Base-by-base conservation (phyloP, 768 basidiomycete species). In the Lentinula sp. region DNA sequence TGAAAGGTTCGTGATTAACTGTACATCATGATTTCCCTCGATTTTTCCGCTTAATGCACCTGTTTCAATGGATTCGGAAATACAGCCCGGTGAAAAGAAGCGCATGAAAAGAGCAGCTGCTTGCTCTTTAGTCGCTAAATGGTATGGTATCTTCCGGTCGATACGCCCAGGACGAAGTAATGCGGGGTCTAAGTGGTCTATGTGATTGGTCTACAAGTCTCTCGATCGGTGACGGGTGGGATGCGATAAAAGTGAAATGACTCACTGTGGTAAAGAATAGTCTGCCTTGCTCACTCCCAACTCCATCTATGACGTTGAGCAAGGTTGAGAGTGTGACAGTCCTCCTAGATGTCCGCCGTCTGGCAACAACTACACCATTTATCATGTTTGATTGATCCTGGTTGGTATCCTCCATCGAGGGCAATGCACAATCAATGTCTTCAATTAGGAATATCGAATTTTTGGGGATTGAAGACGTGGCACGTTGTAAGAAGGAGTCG, bases 361-460 rank as follows among this genome's bases (percentile, higher is more conserved):
- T 28, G 9, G 20, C n/a, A 23, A 4, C 46, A 6, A 20, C 7
- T 46, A 18, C 20, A 18, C 8, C 0, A 23, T 12, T 13, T 39
- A 13, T 39, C 2, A 13, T 9, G 13, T 39, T 32, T n/a, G 35
- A 20, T 37, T 32, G 20, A 54, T 35, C 53, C 12, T 54, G 1
- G 16, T 33, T 56, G 23, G n/a, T 74, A 1, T 71, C 70, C 16
- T 78, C 78, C 6, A 79, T 75, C 1, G 79, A 76, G 1, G 79
- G 73, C 68, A 86, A 85, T 0, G 83, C 83, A 63, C 82, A 84
- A 61, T 86, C 85, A 49, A 85, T 85, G 63, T 86, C 84, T 67
- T 85, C 83, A 52, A 85, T 80, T 7, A 85, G 73, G 50, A 85
- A 73, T 37, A 86, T 84, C 18, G 79, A 78, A 36, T 78, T 70